Evolutionary conservation across 352 stramenopile genomes (phyloP), one percentile per base, ranked within the genome.

Genomic region (Phytophthora podocarpi): DNA sequence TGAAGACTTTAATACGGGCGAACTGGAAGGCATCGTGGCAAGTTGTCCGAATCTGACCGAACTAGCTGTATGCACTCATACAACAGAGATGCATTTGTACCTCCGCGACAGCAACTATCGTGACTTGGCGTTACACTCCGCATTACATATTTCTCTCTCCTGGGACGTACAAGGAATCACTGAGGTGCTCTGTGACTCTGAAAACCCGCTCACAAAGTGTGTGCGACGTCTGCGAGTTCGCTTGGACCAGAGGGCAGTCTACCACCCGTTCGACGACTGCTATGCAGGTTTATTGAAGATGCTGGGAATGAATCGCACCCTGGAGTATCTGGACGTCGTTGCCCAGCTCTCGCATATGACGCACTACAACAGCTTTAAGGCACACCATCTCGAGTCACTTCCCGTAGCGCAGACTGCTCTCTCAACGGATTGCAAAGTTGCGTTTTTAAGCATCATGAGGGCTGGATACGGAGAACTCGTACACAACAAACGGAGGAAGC

Each of bases 291-390:
- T 72, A 6, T 35, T 60, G 21, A 56, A 16, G 4, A 58, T 68
- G 46, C 46, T 72, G 2, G 28, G 57, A 27, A 27, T 43, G 32
- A 72, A 72, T 32, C 43, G 28, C n/a, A 61, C 50, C 2, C 27
- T 72, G 9, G 46, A 64, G 18, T 72, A 68, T 58, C 35, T 72
- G 9, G 64, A 72, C 10, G 30, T 72, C 47, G 39, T 69, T 39
- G 42, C 39, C 3, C 23, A 45, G 27, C 37, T 50, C 16, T 21
- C 40, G 12, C 32, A 72, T 26, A 58, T 64, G 51, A 45, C 11
- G 15, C 5, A 61, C 49, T 69, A 53, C 16, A 60, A 68, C 16
- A 32, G 35, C 6, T 61, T 72, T 27, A 68, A 69, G 23, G 21
- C 46, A 13, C 58, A 65, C 15, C 64, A 72, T 21, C 41, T 64